Evolutionary conservation across 139 green algal genomes (phyloP).

Genomic region (Nannochloris sp.): DNA sequence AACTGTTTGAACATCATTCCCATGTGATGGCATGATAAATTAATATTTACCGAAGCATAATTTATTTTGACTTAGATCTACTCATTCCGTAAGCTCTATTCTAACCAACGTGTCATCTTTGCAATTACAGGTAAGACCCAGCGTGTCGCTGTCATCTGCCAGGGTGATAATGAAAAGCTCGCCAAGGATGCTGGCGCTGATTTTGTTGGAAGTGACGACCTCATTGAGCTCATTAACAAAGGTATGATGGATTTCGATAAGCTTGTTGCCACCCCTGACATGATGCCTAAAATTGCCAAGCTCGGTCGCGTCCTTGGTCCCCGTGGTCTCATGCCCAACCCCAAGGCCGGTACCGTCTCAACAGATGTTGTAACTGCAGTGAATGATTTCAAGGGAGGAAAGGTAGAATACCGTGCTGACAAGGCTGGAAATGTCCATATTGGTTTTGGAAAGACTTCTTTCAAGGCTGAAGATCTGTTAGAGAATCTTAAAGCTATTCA

Average conservation of each 20-base stretch:
- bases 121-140: slow-evolving; percentile 72
- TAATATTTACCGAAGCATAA: background rate
- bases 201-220: slow-evolving; percentile 81
- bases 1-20: no score
- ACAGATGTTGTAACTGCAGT: slow-evolving; percentile 86
- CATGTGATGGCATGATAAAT: no score
- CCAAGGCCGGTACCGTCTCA: slow-evolving; percentile 99
- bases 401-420: slow-evolving; percentile 98
- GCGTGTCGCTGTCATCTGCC: slow-evolving; percentile 86
- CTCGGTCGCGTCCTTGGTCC: slow-evolving; percentile 91
- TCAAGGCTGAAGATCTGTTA: slow-evolving; percentile 76
- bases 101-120: background rate
- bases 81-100: background rate
- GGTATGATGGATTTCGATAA: slow-evolving; percentile 99
- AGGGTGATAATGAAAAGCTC: slow-evolving; percentile 67
- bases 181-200: slow-evolving; percentile 87
- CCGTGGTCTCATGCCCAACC: slow-evolving; percentile 97
- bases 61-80: background rate
- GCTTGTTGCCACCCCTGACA: slow-evolving; percentile 96
- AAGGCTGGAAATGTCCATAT: slow-evolving; percentile 98
- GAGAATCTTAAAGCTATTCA: slow-evolving; percentile 87
- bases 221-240: slow-evolving; percentile 90
- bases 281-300: slow-evolving; percentile 99
- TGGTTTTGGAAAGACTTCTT: slow-evolving; percentile 84
- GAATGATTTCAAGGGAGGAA: slow-evolving; percentile 97